These are phyloP conservation scores for Plectranthus barbatus DNA, from an alignment of 257 asterid species.

Conservation along the genomic window DNA sequence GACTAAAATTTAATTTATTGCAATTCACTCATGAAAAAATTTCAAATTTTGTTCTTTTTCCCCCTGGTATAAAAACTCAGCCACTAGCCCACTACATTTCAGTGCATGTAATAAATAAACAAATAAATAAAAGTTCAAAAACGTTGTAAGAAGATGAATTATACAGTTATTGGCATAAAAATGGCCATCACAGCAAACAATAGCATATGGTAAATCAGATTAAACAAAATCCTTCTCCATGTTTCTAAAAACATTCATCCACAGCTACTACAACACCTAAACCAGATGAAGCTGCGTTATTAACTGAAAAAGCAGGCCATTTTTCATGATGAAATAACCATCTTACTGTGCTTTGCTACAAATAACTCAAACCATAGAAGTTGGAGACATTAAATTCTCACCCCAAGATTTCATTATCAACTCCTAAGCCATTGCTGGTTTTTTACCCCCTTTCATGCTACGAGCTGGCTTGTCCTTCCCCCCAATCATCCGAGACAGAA, in stretches of 20 bases:
- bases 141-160: too few species aligned
- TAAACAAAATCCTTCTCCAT: background rate
- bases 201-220: background rate
- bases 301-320: slow-evolving; percentile 4
- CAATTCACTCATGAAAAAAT: background rate
- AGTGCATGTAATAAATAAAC: too few species aligned
- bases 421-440: slow-evolving; percentile 22
- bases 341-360: slow-evolving; percentile 2
- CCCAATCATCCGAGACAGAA: slow-evolving; percentile 54
- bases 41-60: too few species aligned
- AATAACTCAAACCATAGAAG: background rate
- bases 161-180: too few species aligned
- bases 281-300: slow-evolving; percentile 9
- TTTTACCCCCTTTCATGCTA: slow-evolving; percentile 58
- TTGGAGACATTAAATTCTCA: slow-evolving; percentile 17
- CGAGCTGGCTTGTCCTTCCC: slow-evolving; percentile 30
- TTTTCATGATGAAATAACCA: background rate
- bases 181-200: background rate
- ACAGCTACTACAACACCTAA: slow-evolving; percentile 6
- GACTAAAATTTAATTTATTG: background rate
- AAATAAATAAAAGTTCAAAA: too few species aligned
- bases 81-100: too few species aligned
- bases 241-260: slow-evolving; percentile 9
- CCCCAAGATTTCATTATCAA: slow-evolving; percentile 9
- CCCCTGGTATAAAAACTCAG: too few species aligned